Percentiles rank a stretch among this genome's conserved stretches.
Evolutionary conservation across 116 monocot genomes (phyloP).

Genomic region (Posidonia oceanica): DNA sequence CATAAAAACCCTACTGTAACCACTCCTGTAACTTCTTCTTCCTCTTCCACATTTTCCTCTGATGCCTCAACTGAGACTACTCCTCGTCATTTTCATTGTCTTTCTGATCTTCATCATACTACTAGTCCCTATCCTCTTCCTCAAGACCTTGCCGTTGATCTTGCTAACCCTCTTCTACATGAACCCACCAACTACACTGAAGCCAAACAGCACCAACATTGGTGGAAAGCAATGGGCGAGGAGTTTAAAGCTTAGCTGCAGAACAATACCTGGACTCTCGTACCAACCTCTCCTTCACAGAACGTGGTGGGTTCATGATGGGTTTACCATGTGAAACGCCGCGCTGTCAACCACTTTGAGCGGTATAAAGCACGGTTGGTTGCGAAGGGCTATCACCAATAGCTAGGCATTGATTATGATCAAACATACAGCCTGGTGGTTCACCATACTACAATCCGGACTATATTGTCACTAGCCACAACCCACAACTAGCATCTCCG

Average conservation of each 20-base stretch:
- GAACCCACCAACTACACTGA: background rate
- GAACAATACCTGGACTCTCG: background rate
- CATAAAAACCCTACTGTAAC: too few relatives aligned
- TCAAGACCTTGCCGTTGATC: background rate
- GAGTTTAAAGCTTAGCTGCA: background rate
- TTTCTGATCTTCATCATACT: background rate
- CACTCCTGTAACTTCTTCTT: background rate
- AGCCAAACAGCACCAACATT: background rate
- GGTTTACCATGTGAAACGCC: background rate
- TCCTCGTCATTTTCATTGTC: background rate
- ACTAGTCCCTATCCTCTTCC: background rate
- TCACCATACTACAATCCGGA: background rate
- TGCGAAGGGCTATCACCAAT: background rate
- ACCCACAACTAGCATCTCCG: background rate
- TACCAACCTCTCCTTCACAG: background rate
- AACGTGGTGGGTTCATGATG: background rate
- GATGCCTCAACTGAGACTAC: background rate
- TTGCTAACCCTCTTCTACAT: background rate
- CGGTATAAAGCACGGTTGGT: background rate
- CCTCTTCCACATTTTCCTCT: background rate
- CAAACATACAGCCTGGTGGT: background rate
- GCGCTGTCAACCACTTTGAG: background rate
- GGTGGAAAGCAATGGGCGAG: background rate
- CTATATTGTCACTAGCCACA: background rate
- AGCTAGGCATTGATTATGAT: background rate